Conservation (phyloP, 768 basidiomycete species). For the Podaxis carcinomalis region DNA sequence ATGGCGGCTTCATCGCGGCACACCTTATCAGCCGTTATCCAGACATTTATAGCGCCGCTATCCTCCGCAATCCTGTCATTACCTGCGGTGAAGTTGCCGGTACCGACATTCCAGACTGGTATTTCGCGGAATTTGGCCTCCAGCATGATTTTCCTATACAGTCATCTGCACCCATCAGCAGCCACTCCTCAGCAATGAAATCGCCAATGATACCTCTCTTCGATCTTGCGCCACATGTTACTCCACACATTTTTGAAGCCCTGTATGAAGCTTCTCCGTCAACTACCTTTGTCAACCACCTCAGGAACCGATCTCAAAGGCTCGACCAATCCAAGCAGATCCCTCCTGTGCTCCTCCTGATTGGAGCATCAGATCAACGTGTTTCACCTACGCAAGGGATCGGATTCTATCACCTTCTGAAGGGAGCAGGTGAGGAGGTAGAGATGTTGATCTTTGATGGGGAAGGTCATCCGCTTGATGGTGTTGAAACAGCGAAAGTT, state of each 20-base stretch:
- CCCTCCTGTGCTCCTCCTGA: constrained; percentile 49
- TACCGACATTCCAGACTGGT: constrained; percentile 74
- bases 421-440: constrained; percentile 36
- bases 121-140: constrained; percentile 43
- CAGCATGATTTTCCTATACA: constrained; percentile 29
- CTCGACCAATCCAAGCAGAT: neutral
- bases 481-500: constrained; percentile 55
- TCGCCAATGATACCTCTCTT: neutral
- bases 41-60: constrained; percentile 55
- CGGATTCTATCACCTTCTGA: constrained; percentile 64
- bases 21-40: constrained; percentile 65
- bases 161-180: constrained; percentile 21
- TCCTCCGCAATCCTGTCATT: constrained; percentile 68
- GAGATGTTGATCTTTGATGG: constrained; percentile 60
- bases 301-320: constrained; percentile 23
- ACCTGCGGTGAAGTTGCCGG: constrained; percentile 50
- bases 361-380: constrained; percentile 59
- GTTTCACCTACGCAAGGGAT: constrained; percentile 61
- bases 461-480: constrained; percentile 60
- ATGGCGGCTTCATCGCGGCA: constrained; percentile 62
- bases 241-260: constrained; percentile 36
- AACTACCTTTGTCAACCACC: constrained; percentile 45
- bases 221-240: constrained; percentile 30
- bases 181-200: constrained; percentile 6
- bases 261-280: constrained; percentile 49